Base-by-base conservation (phyloP, 1,284 basidiomycete genomes). In the Sporisorium exsertum region DNA sequence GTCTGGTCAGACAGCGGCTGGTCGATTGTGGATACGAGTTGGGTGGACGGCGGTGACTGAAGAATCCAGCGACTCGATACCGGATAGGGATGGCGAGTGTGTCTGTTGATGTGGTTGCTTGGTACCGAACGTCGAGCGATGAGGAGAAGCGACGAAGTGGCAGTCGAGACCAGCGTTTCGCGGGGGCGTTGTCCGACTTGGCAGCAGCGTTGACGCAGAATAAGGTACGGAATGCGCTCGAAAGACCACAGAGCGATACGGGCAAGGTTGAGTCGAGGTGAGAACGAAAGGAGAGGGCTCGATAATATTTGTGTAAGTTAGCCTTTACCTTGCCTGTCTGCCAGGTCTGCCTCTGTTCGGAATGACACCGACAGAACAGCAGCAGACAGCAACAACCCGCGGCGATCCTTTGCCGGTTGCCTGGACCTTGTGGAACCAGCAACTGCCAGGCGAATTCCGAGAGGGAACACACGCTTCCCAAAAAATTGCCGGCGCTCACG, bases 391-490 rank as follows among this genome's bases (percentile, higher is more conserved):
- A 40, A 29, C 37, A 52, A 13, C 40, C 35, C 37, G 50, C 35
- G 35, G 58, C 32, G 50, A 60, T 52, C 58, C 43, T 49, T 51
- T 61, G 53, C 45, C 43, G 32, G 54, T 32, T 43, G 53, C 40
- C 20, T 24, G n/a, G n/a, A n/a, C n/a, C n/a, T n/a, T n/a, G n/a
- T n/a, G n/a, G n/a, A n/a, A n/a, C n/a, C n/a, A 33, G 29, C 29
- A 10, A 9, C 42, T 35, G 24, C 58, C 32, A 42, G 58, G 50
- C 58, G 32, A 60, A 59, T 57, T 57, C 45, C 45, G 32, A 57
- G 55, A 29, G 29, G 27, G 12, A 3, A 13, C 22, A 47, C 45
- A n/a, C 49, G 27, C 49, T 50, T n/a, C 27, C 27, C 49, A 49
- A 49, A 49, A 49, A 29, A 29, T 49, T 49, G 47, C 9, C 27